A percentile compares a stretch with the other conserved stretches of the same genome.
Conservation (phyloP, 352 stramenopile genomes). For the Phytopythium kandeliae region DNA sequence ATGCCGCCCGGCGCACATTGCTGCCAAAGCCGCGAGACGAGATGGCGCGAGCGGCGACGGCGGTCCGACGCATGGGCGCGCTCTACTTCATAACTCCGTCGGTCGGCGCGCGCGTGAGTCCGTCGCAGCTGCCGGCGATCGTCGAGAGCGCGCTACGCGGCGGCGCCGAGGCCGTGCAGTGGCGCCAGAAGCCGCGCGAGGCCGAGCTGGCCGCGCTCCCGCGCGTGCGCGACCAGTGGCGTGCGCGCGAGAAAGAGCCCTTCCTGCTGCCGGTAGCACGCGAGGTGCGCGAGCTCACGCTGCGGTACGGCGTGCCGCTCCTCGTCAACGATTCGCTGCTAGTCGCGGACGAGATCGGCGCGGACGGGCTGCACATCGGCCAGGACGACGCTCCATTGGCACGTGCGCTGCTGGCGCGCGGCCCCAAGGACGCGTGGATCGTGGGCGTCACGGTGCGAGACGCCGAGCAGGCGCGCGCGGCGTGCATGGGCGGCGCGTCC, state of each 20-base stretch:
- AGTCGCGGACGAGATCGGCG: slow-evolving; percentile 34
- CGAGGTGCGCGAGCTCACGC: slow-evolving; percentile 31
- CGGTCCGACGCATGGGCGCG: background rate
- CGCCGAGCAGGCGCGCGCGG: slow-evolving; percentile 25
- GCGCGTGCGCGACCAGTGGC: slow-evolving; percentile 21
- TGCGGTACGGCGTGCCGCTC: slow-evolving; percentile 29
- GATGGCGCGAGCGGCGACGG: slow-evolving; percentile 5
- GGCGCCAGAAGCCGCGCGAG: slow-evolving; percentile 40
- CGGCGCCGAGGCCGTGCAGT: slow-evolving; percentile 44
- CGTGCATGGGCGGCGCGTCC: slow-evolving; percentile 33
- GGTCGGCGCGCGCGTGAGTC: slow-evolving; percentile 15
- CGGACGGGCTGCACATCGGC: slow-evolving; percentile 50
- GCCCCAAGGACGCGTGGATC: background rate
- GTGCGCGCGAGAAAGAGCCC: slow-evolving; percentile 8
- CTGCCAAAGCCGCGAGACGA: background rate
- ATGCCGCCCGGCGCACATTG: no score
- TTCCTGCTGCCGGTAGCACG: slow-evolving; percentile 32
- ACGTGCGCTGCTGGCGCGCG: slow-evolving; percentile 23
- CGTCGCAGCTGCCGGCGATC: slow-evolving; percentile 20
- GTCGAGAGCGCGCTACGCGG: slow-evolving; percentile 39
- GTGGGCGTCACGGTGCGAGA: slow-evolving; percentile 51
- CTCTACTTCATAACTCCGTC: slow-evolving; percentile 69
- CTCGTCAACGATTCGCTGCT: slow-evolving; percentile 56
- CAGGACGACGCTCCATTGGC: slow-evolving; percentile 29
- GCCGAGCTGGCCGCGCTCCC: slow-evolving; percentile 18